These are phyloP conservation scores for Thalassiosira exigua DNA, from an alignment of 352 stramenopile species.

Conservation along the genomic window DNA sequence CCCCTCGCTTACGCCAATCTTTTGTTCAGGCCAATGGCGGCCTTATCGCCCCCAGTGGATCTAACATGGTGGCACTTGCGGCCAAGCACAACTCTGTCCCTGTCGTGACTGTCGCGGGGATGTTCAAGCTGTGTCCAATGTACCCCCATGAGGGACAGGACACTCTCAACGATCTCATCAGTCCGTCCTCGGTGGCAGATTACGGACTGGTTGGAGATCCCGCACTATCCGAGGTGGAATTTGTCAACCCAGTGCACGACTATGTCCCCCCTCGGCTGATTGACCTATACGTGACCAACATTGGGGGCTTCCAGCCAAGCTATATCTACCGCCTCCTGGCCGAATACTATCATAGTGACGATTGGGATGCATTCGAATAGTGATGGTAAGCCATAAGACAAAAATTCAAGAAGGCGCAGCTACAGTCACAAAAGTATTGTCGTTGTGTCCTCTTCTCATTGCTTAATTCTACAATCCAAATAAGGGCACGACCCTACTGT, in stretches of 20 bases:
- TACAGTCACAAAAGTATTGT: too few species aligned
- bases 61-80: constrained; percentile 94
- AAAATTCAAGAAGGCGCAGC: too few species aligned
- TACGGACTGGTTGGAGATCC: constrained; percentile 60
- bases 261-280: constrained; percentile 97
- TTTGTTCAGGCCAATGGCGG: constrained; percentile 91
- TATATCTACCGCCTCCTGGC: constrained; percentile 98
- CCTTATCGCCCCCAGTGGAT: constrained; percentile 93
- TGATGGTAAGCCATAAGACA: too few species aligned
- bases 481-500: too few species aligned
- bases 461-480: too few species aligned
- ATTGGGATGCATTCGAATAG: constrained; percentile 86
- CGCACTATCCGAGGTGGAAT: constrained; percentile 87
- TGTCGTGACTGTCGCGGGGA: constrained; percentile 94
- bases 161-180: constrained; percentile 87
- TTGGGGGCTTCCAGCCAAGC: constrained; percentile 96
- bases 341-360: constrained; percentile 98
- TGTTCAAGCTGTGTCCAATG: constrained; percentile 98
- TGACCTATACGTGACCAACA: constrained; percentile 98
- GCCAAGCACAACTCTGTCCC: constrained; percentile 96
- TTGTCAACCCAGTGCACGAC: constrained; percentile 97
- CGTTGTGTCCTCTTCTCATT: too few species aligned
- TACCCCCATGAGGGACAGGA: constrained; percentile 97
- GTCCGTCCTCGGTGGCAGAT: constrained; percentile 58
- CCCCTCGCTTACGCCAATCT: neutral